Evolutionary conservation across 371 early-diverging fungal genomes (phyloP).

Genomic region (Zychaea mexicana): DNA sequence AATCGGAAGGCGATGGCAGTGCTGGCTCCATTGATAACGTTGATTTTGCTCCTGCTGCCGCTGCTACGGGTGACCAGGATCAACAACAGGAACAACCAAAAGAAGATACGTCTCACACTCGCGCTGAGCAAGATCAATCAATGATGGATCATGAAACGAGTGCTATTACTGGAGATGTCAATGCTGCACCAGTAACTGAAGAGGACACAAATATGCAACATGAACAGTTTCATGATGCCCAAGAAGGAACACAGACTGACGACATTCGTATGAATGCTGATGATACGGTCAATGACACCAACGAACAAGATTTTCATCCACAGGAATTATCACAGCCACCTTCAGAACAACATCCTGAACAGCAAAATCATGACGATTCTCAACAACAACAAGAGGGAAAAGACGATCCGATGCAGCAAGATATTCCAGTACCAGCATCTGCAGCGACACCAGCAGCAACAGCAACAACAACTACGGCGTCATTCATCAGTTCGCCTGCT

Average conservation of each 20-base stretch:
- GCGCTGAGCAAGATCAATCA: background rate
- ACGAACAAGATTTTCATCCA: too few relatives aligned
- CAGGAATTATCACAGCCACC: too few relatives aligned
- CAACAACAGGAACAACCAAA: background rate
- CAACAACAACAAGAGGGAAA: background rate
- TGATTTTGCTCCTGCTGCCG: background rate
- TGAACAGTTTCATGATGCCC: conserved; percentile 3
- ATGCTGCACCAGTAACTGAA: background rate
- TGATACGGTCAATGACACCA: too few relatives aligned
- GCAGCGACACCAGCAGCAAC: background rate
- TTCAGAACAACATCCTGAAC: too few relatives aligned
- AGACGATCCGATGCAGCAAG: conserved; percentile 1
- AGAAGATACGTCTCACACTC: background rate
- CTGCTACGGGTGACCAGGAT: background rate
- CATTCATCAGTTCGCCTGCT: conserved; percentile 39
- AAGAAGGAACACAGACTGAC: background rate
- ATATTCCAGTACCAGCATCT: background rate
- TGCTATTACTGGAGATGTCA: background rate
- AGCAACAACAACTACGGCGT: background rate
- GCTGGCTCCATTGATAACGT: background rate
- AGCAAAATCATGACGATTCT: background rate
- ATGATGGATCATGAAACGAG: background rate
- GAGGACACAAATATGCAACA: conserved; percentile 1
- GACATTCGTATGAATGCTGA: background rate
- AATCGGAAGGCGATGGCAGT: background rate